Conservation (phyloP, 202 grass and related monocot genomes). For the Sporobolus alterniflorus region DNA sequence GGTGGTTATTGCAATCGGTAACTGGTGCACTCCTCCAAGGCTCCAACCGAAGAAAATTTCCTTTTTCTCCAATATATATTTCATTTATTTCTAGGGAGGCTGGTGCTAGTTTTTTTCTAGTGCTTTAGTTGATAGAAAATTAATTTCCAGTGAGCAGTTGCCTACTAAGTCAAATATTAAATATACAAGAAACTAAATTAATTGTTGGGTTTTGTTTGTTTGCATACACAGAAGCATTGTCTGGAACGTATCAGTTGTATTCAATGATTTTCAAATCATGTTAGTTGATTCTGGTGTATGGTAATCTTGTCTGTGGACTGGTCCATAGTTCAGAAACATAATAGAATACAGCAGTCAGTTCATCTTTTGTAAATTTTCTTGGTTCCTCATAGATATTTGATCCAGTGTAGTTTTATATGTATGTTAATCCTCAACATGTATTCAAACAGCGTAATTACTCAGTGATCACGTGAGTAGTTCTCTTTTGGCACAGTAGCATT, state of each 20-base stretch:
- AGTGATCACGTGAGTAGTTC: too few species aligned
- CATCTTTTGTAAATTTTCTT: neutral
- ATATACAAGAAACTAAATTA: neutral
- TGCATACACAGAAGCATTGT: too few species aligned
- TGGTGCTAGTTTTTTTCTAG: neutral
- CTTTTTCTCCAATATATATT: neutral
- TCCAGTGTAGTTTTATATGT: too few species aligned
- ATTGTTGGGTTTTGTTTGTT: neutral
- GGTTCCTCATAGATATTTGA: too few species aligned
- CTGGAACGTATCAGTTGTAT: neutral
- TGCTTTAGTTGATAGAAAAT: neutral
- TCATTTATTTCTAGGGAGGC: neutral
- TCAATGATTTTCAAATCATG: neutral
- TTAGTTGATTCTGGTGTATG: neutral
- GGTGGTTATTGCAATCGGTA: too few species aligned
- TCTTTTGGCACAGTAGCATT: too few species aligned
- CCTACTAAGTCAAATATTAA: neutral
- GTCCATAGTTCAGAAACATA: neutral
- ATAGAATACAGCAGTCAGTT: neutral
- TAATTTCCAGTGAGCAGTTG: neutral
- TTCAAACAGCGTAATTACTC: too few species aligned
- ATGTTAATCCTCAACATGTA: too few species aligned
- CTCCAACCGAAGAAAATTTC: too few species aligned
- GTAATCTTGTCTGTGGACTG: neutral
- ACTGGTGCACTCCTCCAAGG: too few species aligned